Evolutionary conservation across 148 eudicot genomes (phyloP), one percentile per base, ranked within the genome.

Genomic region (Chenopodium formosanum): DNA sequence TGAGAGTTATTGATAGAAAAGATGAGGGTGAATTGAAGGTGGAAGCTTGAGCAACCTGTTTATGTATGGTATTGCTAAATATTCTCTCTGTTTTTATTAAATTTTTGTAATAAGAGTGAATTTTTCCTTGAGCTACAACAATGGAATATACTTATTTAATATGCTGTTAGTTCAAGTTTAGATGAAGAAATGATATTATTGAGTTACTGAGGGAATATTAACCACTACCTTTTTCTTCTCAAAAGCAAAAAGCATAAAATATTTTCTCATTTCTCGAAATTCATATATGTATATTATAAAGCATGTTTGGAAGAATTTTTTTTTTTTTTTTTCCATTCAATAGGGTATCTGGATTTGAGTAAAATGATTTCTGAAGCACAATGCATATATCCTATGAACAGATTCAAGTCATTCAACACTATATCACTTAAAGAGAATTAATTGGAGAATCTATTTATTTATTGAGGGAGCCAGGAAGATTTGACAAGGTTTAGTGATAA

Each of bases 1-100:
- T 70, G 85, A 81, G 27, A 29, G 56, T 2, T 89, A 80, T 71
- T 88, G 79, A 88, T 58, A 31, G 56, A 46, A 10, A 56, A 16
- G 71, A 46, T 22, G 44, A 53, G 44, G 44, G 7, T 37, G 44
- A 37, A 37, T 37, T 37, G 65, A 56, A 56, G 67, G 47, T 31
- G 22, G 23, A 58, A 78, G 1, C 12, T 78, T 68, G 64, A 50
- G 23, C 12, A 19, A 67, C 48, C 20, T 78, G 17, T 60, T 9
- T 6, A 37, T 63, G 68, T n/a, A 66, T 77, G 31, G 31, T 63
- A 27, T 46, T 50, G 40, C 68, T 64, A 0, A 63, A 20, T 19
- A 68, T 67, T 78, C 31, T 69, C 27, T 12, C 53, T n/a, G 64
- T 37, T 37, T 5, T 37, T 37, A 37, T 37, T 20, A 7, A 62